phyloP scores from a whole-genome alignment of 345 rosid species.

The Syzygium grande region DNA sequence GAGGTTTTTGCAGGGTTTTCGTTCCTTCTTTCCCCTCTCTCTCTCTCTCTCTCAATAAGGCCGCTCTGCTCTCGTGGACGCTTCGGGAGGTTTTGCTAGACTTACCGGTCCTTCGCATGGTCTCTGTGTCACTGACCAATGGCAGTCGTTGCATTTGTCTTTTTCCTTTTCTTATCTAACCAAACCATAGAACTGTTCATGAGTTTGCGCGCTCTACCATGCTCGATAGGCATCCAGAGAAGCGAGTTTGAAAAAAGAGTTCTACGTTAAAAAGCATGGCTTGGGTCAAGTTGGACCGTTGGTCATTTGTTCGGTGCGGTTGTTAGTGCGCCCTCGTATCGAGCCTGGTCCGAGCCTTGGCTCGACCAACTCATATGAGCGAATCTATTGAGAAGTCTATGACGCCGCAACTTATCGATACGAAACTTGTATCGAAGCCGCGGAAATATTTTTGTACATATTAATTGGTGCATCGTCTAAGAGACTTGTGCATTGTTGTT shows the following conservation, averaged over 20 bases:
- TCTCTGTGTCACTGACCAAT: not conserved
- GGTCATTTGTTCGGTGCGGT: too few species aligned
- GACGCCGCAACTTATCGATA: not conserved
- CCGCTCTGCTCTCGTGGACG: not conserved
- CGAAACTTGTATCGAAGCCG: not conserved
- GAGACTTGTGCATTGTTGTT: not conserved
- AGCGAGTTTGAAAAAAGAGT: too few species aligned
- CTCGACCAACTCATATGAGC: not conserved
- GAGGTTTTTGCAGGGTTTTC: not conserved
- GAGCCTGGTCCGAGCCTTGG: not conserved
- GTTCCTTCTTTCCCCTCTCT: not conserved
- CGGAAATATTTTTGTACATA: not conserved
- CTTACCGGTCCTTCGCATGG: not conserved
- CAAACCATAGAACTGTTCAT: not conserved
- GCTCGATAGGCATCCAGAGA: too few species aligned
- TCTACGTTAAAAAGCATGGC: too few species aligned
- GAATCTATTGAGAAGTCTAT: not conserved
- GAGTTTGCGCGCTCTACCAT: not conserved
- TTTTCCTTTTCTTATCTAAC: not conserved
- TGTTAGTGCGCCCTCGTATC: too few species aligned
- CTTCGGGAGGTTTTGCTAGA: not conserved
- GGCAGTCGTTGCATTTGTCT: not conserved
- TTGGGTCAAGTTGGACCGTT: too few species aligned
- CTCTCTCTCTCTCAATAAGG: not conserved
- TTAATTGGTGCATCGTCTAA: not conserved